phyloP scores from a whole-genome alignment of 768 basidiomycete species.

The Macrocybe gigantea region DNA sequence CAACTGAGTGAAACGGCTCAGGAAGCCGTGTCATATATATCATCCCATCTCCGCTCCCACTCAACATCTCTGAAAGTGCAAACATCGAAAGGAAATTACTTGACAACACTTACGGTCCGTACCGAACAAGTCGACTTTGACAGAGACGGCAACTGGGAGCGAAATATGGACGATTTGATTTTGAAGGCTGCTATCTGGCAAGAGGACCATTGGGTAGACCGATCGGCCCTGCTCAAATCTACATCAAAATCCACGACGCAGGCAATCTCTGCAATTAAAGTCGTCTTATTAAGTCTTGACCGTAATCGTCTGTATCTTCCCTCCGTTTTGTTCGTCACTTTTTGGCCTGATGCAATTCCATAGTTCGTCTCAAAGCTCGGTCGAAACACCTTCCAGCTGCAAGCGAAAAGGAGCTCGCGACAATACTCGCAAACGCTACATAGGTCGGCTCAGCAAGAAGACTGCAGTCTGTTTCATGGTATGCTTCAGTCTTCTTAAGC shows the following conservation, averaged over 20 bases:
- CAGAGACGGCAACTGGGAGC: conserved; percentile 38
- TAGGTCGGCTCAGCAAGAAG: background rate
- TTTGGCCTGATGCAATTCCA: conserved; percentile 9
- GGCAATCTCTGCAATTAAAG: conserved; percentile 55
- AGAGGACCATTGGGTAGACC: conserved; percentile 86
- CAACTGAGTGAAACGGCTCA: conserved; percentile 73
- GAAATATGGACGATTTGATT: conserved; percentile 94
- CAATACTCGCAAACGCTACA: conserved; percentile 39
- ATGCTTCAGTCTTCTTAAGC: no score
- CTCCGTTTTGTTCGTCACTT: conserved; percentile 2
- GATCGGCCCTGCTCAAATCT: conserved; percentile 62
- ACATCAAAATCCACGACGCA: conserved; percentile 27
- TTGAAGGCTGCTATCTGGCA: conserved; percentile 92
- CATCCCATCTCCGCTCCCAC: conserved; percentile 69
- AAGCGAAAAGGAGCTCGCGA: conserved; percentile 79
- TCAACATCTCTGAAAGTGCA: conserved; percentile 83
- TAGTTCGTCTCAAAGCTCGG: conserved; percentile 88
- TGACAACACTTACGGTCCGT: conserved; percentile 74
- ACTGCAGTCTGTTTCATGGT: no score
- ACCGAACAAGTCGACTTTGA: conserved; percentile 79
- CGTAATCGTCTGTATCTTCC: conserved; percentile 66
- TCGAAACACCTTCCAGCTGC: conserved; percentile 82
- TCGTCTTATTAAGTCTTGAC: conserved; percentile 86
- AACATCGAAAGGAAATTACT: conserved; percentile 92
- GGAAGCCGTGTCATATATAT: conserved; percentile 70